Base-by-base conservation (phyloP, 1,284 basidiomycete species). In the Neonothopanus nambi region DNA sequence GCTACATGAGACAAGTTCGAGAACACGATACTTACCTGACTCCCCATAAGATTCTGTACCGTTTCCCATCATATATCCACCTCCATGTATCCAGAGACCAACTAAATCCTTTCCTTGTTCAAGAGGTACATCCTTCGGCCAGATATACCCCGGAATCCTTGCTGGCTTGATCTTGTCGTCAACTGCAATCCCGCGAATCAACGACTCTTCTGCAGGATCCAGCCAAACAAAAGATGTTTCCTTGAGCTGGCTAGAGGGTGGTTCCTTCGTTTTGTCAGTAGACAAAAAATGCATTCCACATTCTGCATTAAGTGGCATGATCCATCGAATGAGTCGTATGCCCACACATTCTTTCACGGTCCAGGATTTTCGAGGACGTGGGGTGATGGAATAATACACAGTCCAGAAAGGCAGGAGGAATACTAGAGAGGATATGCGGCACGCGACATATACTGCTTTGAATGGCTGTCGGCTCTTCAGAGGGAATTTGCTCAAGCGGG, bases 51-150 rank as follows among this genome's bases (percentile, higher is more conserved):
- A 23, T 46, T 64, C 63, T 13, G 54, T 39, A 21, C 45, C 63
- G 46, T 63, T 64, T 3, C 63, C 63, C 63, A 62, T 63, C 56
- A 62, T 64, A 53, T 64, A 64, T 15, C 63, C 63, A 33, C 61
- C 63, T 24, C 63, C 63, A 52, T 63, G 62, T 13, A 65, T 56
- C 49, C 61, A 63, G 15, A 64, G 44, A 33, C 61, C 60, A 20
- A 65, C 61, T 18, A 65, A 38, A 38, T 55, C 58, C 5, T 52
- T 46, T n/a, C 48, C 44, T 26, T 45, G 35, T 17, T 37, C 46
- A 24, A 61, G 49, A 13, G 55, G 45, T 30, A 41, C 55, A 20
- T 38, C 54, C 52, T 61, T 61, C 11, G 63, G 63, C 63, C 63
- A 65, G 13, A 64, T 42, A 47, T 65, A 65, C 20, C 60, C 63